Evolutionary conservation across 1,139 yeast species (phyloP), one percentile per base, ranked within the genome.

Genomic region (Suhomyces maxii): DNA sequence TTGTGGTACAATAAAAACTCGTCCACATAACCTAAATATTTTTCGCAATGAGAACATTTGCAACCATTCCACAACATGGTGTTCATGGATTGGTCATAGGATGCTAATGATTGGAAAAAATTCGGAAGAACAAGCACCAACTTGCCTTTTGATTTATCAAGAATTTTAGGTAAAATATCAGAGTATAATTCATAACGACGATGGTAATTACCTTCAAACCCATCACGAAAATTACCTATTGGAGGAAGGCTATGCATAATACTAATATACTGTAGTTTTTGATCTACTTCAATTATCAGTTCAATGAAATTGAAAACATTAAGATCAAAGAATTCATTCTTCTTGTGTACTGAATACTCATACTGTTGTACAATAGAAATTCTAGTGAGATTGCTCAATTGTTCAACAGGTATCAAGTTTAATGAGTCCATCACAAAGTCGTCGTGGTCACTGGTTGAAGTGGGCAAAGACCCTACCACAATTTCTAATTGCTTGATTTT

Each of bases 1-100:
- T 80, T 80, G 56, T 86, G 93, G 45, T 77, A 74, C 74, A 83
- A 74, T 44, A 85, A 60, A 53, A 73, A 84, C 14, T 76, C 70
- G 54, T 86, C 95, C 41, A 83, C 68, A 10, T 74, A 53, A 0
- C 73, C 73, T 26, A 86, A 63, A 44, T 75, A 76, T 34, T 65
- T 61, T 3, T 57, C 57, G 57, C 95, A 86, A 52, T 75, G 79
- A 0, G 53, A 50, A 59, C 95, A 86, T 45, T 75, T 76, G 61
- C 93, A 86, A 0, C 91, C 91, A 59, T 84, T 86, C 90, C 91
- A 86, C 36, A 86, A 61, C 44, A 86, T 53, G 50, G 83, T 85
- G 46, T 87, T 84, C 64, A 83, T 81, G 8, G 84, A 64, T 47
- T 83, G 84, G 53, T 86, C 93, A 60, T 85, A 86, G 49, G 88